phyloP scores from a whole-genome alignment of 768 basidiomycete species.

The Collybiopsis luxurians region DNA sequence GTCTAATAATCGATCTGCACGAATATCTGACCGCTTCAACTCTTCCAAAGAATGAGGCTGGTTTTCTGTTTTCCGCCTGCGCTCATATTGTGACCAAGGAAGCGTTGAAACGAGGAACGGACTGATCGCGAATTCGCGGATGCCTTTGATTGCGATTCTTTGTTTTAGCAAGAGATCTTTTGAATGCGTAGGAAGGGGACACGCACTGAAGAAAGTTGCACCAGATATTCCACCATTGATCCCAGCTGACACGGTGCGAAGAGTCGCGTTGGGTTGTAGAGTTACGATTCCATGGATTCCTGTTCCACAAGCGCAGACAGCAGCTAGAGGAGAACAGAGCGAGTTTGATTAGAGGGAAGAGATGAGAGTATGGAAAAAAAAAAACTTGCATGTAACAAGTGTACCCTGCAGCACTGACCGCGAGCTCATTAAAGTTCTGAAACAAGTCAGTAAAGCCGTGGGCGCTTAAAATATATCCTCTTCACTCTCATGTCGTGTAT shows the following conservation, averaged over 20 bases:
- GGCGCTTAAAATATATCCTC: too few species aligned
- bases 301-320: conserved; percentile 49
- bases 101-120: conserved; percentile 51
- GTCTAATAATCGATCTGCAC: conserved; percentile 63
- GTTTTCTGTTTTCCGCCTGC: conserved; percentile 29
- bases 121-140: conserved; percentile 74
- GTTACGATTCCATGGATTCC: conserved; percentile 44
- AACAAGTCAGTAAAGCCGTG: neutral
- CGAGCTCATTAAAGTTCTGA: conserved; percentile 3
- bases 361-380: conserved; percentile 39
- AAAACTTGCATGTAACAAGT: conserved; percentile 79
- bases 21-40: conserved; percentile 50
- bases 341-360: conserved; percentile 13
- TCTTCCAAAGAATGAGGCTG: conserved; percentile 5
- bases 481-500: neutral
- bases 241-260: conserved; percentile 57
- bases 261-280: conserved; percentile 42
- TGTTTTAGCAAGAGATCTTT: conserved; percentile 1
- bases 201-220: conserved; percentile 76
- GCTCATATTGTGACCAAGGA: conserved; percentile 47
- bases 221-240: conserved; percentile 73
- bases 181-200: neutral
- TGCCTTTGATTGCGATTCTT: conserved; percentile 42
- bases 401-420: conserved; percentile 50
- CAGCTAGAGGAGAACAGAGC: conserved; percentile 42